Evolutionary conservation across 805 yeast genomes (phyloP).

Genomic region (Candida gorgasii): DNA sequence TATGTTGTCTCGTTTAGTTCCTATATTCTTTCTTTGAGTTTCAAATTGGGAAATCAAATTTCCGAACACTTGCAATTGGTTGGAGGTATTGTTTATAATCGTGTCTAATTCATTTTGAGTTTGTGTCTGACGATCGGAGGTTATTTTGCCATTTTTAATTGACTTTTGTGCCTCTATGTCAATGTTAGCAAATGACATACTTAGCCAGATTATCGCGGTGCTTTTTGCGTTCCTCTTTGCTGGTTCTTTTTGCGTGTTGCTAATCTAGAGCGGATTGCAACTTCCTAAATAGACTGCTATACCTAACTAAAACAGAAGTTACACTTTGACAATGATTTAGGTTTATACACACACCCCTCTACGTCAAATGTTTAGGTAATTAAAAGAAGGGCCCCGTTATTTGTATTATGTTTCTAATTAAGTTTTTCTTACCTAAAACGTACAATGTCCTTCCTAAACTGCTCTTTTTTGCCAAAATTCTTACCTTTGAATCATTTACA

Average conservation of each 20-base stretch:
- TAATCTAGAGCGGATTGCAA: too few relatives aligned
- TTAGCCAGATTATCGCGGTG: not conserved
- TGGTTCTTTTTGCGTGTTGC: too few relatives aligned
- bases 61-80: constrained; percentile 47
- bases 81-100: constrained; percentile 37
- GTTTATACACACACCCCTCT: too few relatives aligned
- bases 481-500: not conserved
- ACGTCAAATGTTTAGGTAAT: too few relatives aligned
- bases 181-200: constrained; percentile 58
- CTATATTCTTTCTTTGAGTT: constrained; percentile 49
- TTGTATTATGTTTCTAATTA: too few relatives aligned
- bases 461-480: too few relatives aligned
- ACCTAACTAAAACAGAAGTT: too few relatives aligned
- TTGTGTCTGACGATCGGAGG: not conserved
- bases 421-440: not conserved
- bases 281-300: too few relatives aligned
- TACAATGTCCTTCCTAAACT: not conserved
- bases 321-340: too few relatives aligned
- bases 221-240: too few relatives aligned
- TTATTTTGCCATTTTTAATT: constrained; percentile 11
- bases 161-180: constrained; percentile 50
- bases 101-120: constrained; percentile 30
- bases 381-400: too few relatives aligned
- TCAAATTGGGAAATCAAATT: constrained; percentile 52
- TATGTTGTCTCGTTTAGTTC: constrained; percentile 50